These are phyloP conservation scores for Leccinum uliginosum DNA, from an alignment of 768 basidiomycete genomes.

Conservation along the genomic window DNA sequence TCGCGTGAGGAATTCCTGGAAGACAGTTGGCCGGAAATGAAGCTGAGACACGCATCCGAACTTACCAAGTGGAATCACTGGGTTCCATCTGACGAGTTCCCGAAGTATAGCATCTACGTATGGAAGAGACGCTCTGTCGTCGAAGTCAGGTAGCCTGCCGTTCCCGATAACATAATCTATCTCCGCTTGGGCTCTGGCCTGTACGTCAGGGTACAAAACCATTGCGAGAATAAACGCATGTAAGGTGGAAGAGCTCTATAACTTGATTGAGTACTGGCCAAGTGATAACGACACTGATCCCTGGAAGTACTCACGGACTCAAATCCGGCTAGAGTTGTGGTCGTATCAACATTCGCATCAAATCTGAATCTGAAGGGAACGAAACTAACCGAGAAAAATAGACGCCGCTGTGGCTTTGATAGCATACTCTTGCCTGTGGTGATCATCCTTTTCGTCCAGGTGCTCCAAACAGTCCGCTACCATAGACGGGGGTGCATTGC, in stretches of 20 bases:
- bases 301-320: conserved; percentile 18
- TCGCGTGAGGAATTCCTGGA: conserved; percentile 25
- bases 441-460: conserved; percentile 16
- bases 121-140: conserved; percentile 30
- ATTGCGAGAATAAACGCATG: conserved; percentile 27
- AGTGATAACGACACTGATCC: not conserved
- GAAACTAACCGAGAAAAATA: conserved; percentile 18
- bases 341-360: not conserved
- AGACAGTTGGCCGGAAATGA: not conserved
- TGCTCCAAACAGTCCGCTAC: conserved; percentile 22
- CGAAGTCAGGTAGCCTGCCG: conserved; percentile 22
- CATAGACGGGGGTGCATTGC: conserved; percentile 21
- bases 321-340: conserved; percentile 16
- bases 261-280: not conserved
- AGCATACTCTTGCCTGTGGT: conserved; percentile 15
- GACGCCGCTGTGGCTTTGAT: conserved; percentile 27
- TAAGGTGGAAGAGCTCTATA: conserved; percentile 23
- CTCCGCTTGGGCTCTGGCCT: conserved; percentile 22
- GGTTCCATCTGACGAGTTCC: conserved; percentile 31
- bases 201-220: conserved; percentile 25
- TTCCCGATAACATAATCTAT: conserved; percentile 25
- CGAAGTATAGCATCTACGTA: conserved; percentile 40
- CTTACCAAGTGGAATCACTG: conserved; percentile 23
- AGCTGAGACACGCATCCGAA: not conserved
- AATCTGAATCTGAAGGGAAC: not conserved